Conservation (phyloP, 2,329 filamentous ascomycete species). For the Hawksworthiomyces lignivorus region DNA sequence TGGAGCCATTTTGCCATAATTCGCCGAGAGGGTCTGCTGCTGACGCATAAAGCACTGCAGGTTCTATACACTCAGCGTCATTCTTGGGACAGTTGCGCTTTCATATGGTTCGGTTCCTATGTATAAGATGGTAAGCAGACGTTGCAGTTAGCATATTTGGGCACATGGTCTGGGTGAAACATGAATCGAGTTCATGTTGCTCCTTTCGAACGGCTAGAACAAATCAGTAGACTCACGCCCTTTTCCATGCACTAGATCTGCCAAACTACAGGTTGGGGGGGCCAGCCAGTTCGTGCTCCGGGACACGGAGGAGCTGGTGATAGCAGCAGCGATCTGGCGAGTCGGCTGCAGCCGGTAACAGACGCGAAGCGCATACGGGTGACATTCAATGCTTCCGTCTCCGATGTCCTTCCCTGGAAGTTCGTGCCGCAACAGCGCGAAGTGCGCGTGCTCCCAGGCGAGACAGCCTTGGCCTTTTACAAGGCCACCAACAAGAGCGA, state of each 20-base stretch:
- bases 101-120: constrained; percentile 79
- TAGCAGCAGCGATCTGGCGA: constrained; percentile 57
- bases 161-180: too few species aligned
- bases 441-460: constrained; percentile 87
- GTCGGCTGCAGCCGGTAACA: constrained; percentile 72
- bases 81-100: constrained; percentile 70
- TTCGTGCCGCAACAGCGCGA: constrained; percentile 95
- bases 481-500: constrained; percentile 88
- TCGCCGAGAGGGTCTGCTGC: background rate
- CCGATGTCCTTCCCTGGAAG: constrained; percentile 93
- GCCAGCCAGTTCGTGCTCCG: constrained; percentile 79
- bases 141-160: too few species aligned
- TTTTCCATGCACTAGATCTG: too few species aligned
- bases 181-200: too few species aligned
- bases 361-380: constrained; percentile 80
- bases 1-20: too few species aligned
- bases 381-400: constrained; percentile 92
- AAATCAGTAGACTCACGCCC: too few species aligned
- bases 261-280: constrained; percentile 83
- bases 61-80: constrained; percentile 64
- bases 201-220: too few species aligned
- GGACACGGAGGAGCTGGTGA: constrained; percentile 51
- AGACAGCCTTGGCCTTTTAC: constrained; percentile 96
- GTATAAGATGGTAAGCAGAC: constrained; percentile 83
- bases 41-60: constrained; percentile 1